Evolutionary conservation across 306 rosid species (phyloP).

Genomic region (Acmispon strigosus): DNA sequence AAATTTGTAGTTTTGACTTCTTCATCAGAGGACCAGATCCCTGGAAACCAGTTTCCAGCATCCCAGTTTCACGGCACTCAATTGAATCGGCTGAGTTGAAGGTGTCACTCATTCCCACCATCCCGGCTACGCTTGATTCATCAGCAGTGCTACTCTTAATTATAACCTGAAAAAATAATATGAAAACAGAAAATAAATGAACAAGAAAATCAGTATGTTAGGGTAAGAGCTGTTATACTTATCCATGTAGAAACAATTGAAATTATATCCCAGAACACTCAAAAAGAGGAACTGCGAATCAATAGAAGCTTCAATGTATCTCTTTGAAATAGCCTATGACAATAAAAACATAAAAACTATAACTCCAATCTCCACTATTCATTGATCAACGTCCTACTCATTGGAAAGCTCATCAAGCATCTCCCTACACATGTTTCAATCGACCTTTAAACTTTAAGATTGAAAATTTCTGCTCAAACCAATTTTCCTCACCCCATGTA

Average conservation of each 20-base stretch:
- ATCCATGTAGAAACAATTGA: not conserved
- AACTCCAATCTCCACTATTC: not conserved
- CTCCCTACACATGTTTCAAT: not conserved
- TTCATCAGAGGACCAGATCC: conserved; percentile 23
- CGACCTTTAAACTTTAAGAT: not conserved
- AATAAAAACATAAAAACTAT: not conserved
- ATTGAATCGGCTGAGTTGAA: not conserved
- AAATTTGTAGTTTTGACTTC: conserved; percentile 1
- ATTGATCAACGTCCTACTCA: not conserved
- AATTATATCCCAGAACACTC: not conserved
- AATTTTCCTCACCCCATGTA: not conserved
- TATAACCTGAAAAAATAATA: not conserved
- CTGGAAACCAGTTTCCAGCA: not conserved
- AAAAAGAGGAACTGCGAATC: not conserved
- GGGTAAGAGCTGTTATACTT: not conserved
- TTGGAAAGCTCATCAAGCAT: not conserved
- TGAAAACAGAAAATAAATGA: not conserved
- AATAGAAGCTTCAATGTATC: not conserved
- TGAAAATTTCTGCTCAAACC: not conserved
- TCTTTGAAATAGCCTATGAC: not conserved
- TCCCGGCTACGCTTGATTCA: not conserved
- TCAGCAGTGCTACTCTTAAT: not conserved
- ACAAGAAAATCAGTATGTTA: not conserved
- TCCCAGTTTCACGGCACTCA: conserved; percentile 14
- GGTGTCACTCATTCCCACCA: not conserved